Conservation (phyloP, 768 basidiomycete genomes). For the Pleurotus tuoliensis region DNA sequence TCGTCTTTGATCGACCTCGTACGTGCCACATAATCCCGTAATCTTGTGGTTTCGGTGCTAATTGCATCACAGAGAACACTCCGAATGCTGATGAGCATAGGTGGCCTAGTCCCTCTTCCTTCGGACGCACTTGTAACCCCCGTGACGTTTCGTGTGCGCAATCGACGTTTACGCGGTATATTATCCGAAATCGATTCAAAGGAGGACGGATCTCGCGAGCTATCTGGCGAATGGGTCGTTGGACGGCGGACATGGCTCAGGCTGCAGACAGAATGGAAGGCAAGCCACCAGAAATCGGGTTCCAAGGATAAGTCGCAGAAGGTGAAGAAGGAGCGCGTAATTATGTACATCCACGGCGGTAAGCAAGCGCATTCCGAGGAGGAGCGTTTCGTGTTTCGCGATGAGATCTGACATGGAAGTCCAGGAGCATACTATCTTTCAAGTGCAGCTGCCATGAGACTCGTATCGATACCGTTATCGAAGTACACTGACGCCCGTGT, state of each 20-base stretch:
- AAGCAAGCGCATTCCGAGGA: constrained; percentile 17
- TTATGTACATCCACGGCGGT: constrained; percentile 96
- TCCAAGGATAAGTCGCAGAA: constrained; percentile 13
- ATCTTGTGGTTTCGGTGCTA: constrained; percentile 1
- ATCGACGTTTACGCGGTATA: constrained; percentile 73
- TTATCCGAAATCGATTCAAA: constrained; percentile 67
- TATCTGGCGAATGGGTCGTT: constrained; percentile 97
- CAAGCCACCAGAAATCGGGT: constrained; percentile 26
- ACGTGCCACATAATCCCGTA: constrained; percentile 20
- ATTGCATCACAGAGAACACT: constrained; percentile 37
- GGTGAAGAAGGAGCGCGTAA: constrained; percentile 62
- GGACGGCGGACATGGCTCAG: constrained; percentile 86
- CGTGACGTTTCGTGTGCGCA: constrained; percentile 82
- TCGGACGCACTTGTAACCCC: constrained; percentile 94
- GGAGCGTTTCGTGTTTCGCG: too few relatives aligned
- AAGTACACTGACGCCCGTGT: constrained; percentile 87
- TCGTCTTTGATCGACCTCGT: constrained; percentile 83
- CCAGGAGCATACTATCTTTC: constrained; percentile 90
- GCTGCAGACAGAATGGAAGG: constrained; percentile 79
- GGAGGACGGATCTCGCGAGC: constrained; percentile 76
- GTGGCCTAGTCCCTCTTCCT: constrained; percentile 80
- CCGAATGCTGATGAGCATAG: constrained; percentile 69
- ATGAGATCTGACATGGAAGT: background rate
- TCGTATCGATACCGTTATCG: constrained; percentile 87
- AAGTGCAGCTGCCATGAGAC: constrained; percentile 84